These are phyloP conservation scores for Spathaspora sp. DNA, from an alignment of 1,139 yeast genomes.

Conservation along the genomic window DNA sequence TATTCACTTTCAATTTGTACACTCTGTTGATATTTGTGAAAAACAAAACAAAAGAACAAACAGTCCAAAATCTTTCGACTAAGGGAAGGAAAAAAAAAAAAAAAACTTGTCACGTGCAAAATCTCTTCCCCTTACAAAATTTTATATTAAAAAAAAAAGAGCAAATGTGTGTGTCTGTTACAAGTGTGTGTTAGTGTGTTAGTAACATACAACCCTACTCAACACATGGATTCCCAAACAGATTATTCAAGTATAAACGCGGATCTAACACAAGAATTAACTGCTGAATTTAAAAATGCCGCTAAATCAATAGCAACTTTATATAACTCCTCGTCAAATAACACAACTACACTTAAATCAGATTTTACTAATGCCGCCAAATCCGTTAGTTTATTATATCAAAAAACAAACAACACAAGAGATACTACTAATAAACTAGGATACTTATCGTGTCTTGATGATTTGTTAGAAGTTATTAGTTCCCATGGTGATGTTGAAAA, in stretches of 20 bases:
- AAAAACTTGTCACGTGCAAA: no score
- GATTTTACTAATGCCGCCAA: conserved; percentile 67
- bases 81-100: no score
- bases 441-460: conserved; percentile 57
- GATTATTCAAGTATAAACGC: conserved; percentile 9
- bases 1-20: neutral
- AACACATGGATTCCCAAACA: neutral
- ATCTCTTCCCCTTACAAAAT: no score
- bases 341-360: conserved; percentile 23
- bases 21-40: no score
- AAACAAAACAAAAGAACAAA: no score
- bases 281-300: conserved; percentile 44
- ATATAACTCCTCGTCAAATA: conserved; percentile 30
- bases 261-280: conserved; percentile 43
- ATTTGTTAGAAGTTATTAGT: conserved; percentile 47
- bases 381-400: conserved; percentile 61
- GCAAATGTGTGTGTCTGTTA: no score
- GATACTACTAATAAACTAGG: conserved; percentile 50
- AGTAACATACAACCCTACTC: neutral
- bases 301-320: conserved; percentile 46
- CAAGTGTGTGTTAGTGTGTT: no score
- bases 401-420: conserved; percentile 49
- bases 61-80: no score
- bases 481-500: conserved; percentile 50
- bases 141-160: no score